Evolutionary conservation across 768 basidiomycete species (phyloP), one percentile per base, ranked within the genome.

Genomic region (Artomyces pyxidatus): DNA sequence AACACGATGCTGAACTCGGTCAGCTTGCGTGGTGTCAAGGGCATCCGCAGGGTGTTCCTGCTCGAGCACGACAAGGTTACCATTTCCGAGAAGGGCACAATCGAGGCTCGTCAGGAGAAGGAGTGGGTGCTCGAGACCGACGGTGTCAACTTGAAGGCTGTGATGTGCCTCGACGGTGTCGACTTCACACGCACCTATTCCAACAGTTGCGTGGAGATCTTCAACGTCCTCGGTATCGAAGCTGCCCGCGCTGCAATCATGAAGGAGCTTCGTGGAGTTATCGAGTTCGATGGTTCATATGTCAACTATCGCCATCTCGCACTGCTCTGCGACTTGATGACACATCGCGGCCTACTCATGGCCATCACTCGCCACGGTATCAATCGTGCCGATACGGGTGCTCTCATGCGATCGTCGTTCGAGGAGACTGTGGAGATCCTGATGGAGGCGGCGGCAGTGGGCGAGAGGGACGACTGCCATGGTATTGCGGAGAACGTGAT

Each of bases 331-430:
- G 95, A 99, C 65, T 73, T 98, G 47, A 99, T 99, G 96, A 98
- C 94, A 10, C 90, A 95, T 61, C 88, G 91, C 37, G 96, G 96
- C 23, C 64, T 77, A 3, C 76, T 99, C 42, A 98, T 97, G 94
- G 90, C 94, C 4, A 99, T 99, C 68, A 99, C 96, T 46, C 92
- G 96, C 32, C 96, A 99, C 61, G 96, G 96, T 65, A 99, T 99
- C 68, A 99, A 99, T 68, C 85, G 96, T 42, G 87, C 94, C 22
- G 96, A 99, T 59, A 97, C 96, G n/a, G 96, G 96, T 17, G 95
- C 96, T 4, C 74, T 99, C 46, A 98, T 98, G 86, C 76, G 96
- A 43, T 98, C 92, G 66, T 98, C 96, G 1, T 99, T 99, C 75
- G 96, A 99, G 66, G 96, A 98, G 73, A 99, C 96, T 2, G 96